A percentile compares a stretch with the other conserved stretches of the same genome.
These are phyloP conservation scores for Neurospora pannonica DNA, from an alignment of 495 filamentous ascomycete genomes.

Conservation along the genomic window DNA sequence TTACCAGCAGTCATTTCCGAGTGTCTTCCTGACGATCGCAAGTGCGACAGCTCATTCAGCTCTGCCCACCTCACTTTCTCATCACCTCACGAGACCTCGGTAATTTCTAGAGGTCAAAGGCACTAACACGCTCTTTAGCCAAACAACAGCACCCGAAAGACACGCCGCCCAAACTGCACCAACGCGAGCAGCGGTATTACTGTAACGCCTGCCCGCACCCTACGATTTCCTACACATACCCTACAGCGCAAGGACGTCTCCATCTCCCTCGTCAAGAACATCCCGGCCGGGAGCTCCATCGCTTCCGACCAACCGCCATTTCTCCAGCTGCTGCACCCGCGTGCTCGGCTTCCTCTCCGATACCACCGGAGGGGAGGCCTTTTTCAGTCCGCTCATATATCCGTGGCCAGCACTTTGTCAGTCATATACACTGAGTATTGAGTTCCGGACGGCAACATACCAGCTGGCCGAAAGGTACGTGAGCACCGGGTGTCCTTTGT, in stretches of 20 bases:
- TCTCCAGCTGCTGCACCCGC: neutral
- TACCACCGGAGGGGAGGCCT: neutral
- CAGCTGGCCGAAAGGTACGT: neutral
- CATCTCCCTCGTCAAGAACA: neutral
- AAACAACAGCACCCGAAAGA: too few species aligned
- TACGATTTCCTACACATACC: too few species aligned
- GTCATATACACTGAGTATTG: too few species aligned
- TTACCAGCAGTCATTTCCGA: neutral
- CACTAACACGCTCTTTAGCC: neutral
- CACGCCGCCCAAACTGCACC: too few species aligned
- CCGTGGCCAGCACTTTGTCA: too few species aligned
- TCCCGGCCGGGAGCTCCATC: neutral
- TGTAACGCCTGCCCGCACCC: too few species aligned
- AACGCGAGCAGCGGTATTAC: too few species aligned
- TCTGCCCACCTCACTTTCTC: neutral
- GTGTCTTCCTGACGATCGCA: neutral
- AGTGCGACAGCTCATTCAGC: too few species aligned
- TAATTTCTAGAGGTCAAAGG: neutral
- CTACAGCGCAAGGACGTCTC: too few species aligned
- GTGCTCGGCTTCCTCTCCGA: neutral
- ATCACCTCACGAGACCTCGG: neutral
- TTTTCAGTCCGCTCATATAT: too few species aligned
- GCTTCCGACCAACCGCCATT: neutral
- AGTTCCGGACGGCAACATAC: neutral
- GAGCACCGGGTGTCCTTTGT: neutral